These are phyloP conservation scores for Spiromastix sp. DNA, from an alignment of 2,329 filamentous ascomycete species.

Conservation along the genomic window DNA sequence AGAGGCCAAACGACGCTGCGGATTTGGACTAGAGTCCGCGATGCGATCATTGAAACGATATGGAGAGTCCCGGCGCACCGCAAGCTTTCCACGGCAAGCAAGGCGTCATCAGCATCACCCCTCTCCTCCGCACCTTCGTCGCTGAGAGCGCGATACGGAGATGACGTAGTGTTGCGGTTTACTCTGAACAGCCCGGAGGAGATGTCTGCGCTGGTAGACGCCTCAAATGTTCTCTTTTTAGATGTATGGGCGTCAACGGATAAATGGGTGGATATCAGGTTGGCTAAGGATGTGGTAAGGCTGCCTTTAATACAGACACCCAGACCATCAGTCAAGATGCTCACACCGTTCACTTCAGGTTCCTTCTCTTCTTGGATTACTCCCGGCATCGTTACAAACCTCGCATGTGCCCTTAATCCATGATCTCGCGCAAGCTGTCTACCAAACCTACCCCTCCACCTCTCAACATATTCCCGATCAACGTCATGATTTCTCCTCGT, in stretches of 20 bases:
- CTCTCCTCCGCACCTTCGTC: slow-evolving; percentile 24
- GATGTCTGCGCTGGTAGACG: slow-evolving; percentile 60
- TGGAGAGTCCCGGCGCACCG: slow-evolving; percentile 28
- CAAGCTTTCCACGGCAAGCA: slow-evolving; percentile 12
- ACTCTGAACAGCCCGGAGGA: slow-evolving; percentile 58
- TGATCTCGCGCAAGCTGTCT: slow-evolving; percentile 67
- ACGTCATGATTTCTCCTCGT: slow-evolving; percentile 21
- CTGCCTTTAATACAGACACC: neutral
- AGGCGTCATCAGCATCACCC: slow-evolving; percentile 9
- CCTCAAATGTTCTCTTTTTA: slow-evolving; percentile 63
- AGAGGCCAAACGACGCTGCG: slow-evolving; percentile 17
- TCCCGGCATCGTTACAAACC: slow-evolving; percentile 63
- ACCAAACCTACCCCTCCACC: slow-evolving; percentile 58
- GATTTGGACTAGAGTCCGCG: slow-evolving; percentile 30
- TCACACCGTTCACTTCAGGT: slow-evolving; percentile 32
- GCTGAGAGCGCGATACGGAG: slow-evolving; percentile 50
- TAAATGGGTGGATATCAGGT: slow-evolving; percentile 73
- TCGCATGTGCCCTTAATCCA: slow-evolving; percentile 68
- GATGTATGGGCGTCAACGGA: slow-evolving; percentile 84
- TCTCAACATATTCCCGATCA: slow-evolving; percentile 14
- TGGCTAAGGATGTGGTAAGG: slow-evolving; percentile 63
- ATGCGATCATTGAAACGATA: slow-evolving; percentile 33
- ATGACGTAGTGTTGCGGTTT: slow-evolving; percentile 84
- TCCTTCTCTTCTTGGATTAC: slow-evolving; percentile 63
- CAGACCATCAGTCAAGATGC: neutral